These are phyloP conservation scores for Cicer bijugum DNA, from an alignment of 306 rosid genomes.

Conservation along the genomic window DNA sequence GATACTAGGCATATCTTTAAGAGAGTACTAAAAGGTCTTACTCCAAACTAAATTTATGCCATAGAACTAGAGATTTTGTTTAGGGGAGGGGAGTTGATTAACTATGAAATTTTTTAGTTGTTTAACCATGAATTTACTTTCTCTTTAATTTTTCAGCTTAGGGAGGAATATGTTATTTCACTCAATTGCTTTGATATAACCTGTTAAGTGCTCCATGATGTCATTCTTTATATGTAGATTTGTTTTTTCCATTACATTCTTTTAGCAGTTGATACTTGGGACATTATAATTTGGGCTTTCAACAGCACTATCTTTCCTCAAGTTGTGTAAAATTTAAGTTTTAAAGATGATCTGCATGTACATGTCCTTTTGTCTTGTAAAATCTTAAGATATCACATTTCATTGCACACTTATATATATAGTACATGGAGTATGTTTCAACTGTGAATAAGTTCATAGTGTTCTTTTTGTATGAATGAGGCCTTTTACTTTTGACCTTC, in stretches of 20 bases:
- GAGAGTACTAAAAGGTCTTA: neutral
- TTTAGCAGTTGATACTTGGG: neutral
- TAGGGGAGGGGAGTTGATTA: neutral
- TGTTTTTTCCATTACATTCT: slow-evolving; percentile 6
- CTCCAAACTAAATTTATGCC: slow-evolving; percentile 6
- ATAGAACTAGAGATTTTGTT: neutral
- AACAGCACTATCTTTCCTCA: neutral
- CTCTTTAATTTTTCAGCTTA: neutral
- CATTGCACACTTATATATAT: slow-evolving; percentile 16
- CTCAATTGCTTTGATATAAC: neutral
- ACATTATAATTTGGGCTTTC: slow-evolving; percentile 22
- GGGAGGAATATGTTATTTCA: slow-evolving; percentile 25
- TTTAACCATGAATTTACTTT: slow-evolving; percentile 5
- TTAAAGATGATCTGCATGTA: neutral
- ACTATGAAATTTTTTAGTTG: neutral
- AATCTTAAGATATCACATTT: slow-evolving; percentile 44
- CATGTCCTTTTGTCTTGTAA: neutral
- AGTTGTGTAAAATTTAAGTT: slow-evolving; percentile 1
- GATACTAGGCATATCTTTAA: neutral
- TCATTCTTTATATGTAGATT: neutral
- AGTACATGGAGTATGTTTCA: slow-evolving; percentile 1
- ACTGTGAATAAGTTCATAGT: slow-evolving; percentile 4
- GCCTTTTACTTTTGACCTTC: slow-evolving; percentile 47
- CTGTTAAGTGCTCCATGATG: neutral
- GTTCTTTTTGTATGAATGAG: slow-evolving; percentile 20